Percentiles rank a stretch among this genome's conserved stretches.
These are phyloP conservation scores for Ophiocordyceps camponoti-floridani DNA, from an alignment of 2,329 filamentous ascomycete genomes.

Conservation along the genomic window DNA sequence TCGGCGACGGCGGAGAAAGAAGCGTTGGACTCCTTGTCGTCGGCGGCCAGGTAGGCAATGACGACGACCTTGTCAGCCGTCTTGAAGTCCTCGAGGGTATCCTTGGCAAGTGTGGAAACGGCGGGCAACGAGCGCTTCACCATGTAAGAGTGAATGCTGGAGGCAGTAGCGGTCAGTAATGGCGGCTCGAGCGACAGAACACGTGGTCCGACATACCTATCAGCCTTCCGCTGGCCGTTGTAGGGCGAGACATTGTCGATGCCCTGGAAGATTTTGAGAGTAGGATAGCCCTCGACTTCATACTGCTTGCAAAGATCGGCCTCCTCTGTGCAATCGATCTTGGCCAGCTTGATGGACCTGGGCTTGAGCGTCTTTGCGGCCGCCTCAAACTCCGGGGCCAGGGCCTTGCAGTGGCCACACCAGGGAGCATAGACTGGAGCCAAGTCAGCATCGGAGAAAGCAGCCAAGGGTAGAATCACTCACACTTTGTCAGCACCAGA, in stretches of 20 bases:
- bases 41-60: conserved; percentile 66
- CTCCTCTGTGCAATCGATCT: conserved; percentile 93
- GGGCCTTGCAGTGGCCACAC: conserved; percentile 97
- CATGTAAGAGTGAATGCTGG: conserved; percentile 69
- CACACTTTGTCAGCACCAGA: conserved; percentile 88
- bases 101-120: conserved; percentile 66
- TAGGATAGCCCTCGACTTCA: conserved; percentile 94
- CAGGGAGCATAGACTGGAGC: conserved; percentile 78
- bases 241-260: conserved; percentile 67
- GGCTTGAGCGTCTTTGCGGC: conserved; percentile 71
- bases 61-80: conserved; percentile 91
- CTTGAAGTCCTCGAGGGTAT: conserved; percentile 90
- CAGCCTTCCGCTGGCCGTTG: conserved; percentile 75
- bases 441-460: not conserved
- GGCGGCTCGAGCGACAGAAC: not conserved
- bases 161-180: conserved; percentile 6
- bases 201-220: conserved; percentile 32
- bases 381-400: conserved; percentile 82
- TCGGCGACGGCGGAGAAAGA: conserved; percentile 61
- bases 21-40: conserved; percentile 74
- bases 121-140: conserved; percentile 92
- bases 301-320: conserved; percentile 75
- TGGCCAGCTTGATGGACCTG: conserved; percentile 70
- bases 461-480: conserved; percentile 17
- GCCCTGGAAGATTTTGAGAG: conserved; percentile 96